Evolutionary conservation across 208 protist species (phyloP), one percentile per base, ranked within the genome.

Genomic region (Tetramitus jugosus): DNA sequence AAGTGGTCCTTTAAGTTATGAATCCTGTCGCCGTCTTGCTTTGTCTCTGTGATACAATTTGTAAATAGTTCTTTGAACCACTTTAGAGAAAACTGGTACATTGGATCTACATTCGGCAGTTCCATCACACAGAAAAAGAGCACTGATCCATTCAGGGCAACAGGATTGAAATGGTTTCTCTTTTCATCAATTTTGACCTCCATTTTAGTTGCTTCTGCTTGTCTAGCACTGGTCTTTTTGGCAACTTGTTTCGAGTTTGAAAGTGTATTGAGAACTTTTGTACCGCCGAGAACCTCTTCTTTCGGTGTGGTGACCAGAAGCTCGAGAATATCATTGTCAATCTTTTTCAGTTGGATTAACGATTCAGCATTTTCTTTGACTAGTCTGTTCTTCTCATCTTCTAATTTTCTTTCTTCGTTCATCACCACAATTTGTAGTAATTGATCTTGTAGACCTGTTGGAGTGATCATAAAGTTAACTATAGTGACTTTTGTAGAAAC

Each of bases 81-180:
- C 79, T 90, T 89, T 31, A 97, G 87, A 46, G 94, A 97, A 88
- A 96, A 96, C 81, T 97, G 93, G 81, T 98, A 98, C 95, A 98
- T 98, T 42, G 92, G 93, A 79, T 97, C 94, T 76, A 97, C 93
- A 80, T 92, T 94, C 17, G 91, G 87, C 61, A 98, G 87, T 85
- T 98, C 94, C 33, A 94, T 93, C 31, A 98, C 92, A 84, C 94
- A 97, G 89, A 98, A 98, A 87, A 98, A 98, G 40, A 98, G 87
- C 31, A 94, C 88, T 6, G 94, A 87, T 45, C 92, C 94, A 76
- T 96, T 89, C 80, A 93, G 89, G 4, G 96, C 96, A 31, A 98
- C 94, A 1, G 93, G 93, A 45, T 91, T 85, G 84, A 97, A 98
- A 60, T 90, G 79, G 76, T 91, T 91, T 49, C 96, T 91, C 23